Evolutionary conservation across 768 basidiomycete genomes (phyloP).

Genomic region (Nidula microcarpa): DNA sequence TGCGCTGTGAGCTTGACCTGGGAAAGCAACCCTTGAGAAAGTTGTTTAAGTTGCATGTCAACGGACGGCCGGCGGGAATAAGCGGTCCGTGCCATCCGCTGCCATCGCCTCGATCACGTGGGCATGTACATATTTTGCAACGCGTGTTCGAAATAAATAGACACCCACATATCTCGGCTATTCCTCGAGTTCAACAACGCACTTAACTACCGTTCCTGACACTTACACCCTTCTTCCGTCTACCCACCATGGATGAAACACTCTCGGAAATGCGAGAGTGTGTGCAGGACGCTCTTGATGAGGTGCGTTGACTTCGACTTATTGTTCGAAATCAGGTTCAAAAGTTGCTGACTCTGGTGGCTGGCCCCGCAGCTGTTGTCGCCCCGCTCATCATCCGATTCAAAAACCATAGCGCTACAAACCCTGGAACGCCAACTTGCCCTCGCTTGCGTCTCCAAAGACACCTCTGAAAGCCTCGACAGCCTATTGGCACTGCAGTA

Average conservation of each 20-base stretch:
- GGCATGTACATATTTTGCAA: too few relatives aligned
- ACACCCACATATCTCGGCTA: conserved; percentile 13
- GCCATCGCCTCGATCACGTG: not conserved
- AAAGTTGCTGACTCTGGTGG: not conserved
- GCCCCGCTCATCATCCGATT: conserved; percentile 47
- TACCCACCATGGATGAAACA: conserved; percentile 20
- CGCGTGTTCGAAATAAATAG: conserved; percentile 20
- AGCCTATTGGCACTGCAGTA: conserved; percentile 68
- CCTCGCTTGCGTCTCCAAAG: conserved; percentile 37
- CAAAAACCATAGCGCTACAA: conserved; percentile 52
- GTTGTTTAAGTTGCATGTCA: too few relatives aligned
- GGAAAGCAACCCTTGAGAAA: not conserved
- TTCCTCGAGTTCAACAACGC: conserved; percentile 8
- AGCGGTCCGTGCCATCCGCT: too few relatives aligned
- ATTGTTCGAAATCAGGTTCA: not conserved
- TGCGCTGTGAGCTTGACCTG: too few relatives aligned
- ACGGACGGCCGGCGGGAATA: too few relatives aligned
- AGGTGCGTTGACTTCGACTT: conserved; percentile 38
- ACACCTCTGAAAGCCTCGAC: conserved; percentile 41
- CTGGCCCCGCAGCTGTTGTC: conserved; percentile 55
- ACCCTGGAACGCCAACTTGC: conserved; percentile 55
- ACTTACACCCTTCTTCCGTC: not conserved
- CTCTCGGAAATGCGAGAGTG: conserved; percentile 35
- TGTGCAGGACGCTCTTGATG: conserved; percentile 64
- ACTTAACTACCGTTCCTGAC: too few relatives aligned